A percentile compares a stretch with the other conserved stretches of the same genome.
These are phyloP conservation scores for Epithemia pelagica DNA, from an alignment of 108 stramenopile species.

Conservation along the genomic window DNA sequence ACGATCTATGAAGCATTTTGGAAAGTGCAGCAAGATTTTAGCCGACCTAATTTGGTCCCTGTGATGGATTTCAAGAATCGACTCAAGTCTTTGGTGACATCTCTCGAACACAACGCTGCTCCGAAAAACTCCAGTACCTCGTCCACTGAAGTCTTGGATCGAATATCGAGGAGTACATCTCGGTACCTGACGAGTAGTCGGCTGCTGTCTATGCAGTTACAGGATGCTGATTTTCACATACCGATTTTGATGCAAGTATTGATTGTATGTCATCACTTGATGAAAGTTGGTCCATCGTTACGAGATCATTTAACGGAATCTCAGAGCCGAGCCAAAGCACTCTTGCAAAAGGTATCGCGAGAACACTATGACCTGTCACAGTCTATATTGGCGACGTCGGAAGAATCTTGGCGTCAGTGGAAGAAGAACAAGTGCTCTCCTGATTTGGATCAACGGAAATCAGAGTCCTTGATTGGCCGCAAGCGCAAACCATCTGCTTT, in stretches of 20 bases:
- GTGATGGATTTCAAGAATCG: slow-evolving; percentile 45
- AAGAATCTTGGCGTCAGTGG: slow-evolving; percentile 66
- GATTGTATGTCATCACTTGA: slow-evolving; percentile 52
- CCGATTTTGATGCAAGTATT: slow-evolving; percentile 63
- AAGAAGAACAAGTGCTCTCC: slow-evolving; percentile 70
- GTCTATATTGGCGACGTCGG: slow-evolving; percentile 44
- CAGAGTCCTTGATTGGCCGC: background rate
- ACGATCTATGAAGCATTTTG: slow-evolving; percentile 69
- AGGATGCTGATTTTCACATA: slow-evolving; percentile 44
- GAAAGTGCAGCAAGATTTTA: slow-evolving; percentile 69
- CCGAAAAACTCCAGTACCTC: background rate
- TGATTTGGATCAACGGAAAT: slow-evolving; percentile 13
- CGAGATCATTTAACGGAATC: slow-evolving; percentile 30
- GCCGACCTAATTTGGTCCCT: slow-evolving; percentile 44
- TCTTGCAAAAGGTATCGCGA: slow-evolving; percentile 9
- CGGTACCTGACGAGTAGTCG: slow-evolving; percentile 59
- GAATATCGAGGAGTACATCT: slow-evolving; percentile 5
- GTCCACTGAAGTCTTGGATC: background rate
- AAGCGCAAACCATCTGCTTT: slow-evolving; percentile 1
- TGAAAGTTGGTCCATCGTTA: slow-evolving; percentile 33
- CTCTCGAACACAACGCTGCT: slow-evolving; percentile 45
- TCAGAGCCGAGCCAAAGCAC: slow-evolving; percentile 26
- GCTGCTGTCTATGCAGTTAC: slow-evolving; percentile 52
- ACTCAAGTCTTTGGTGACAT: slow-evolving; percentile 37
- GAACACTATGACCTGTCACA: slow-evolving; percentile 22